phyloP scores from a whole-genome alignment of 345 rosid genomes.

The Salix dunnii region DNA sequence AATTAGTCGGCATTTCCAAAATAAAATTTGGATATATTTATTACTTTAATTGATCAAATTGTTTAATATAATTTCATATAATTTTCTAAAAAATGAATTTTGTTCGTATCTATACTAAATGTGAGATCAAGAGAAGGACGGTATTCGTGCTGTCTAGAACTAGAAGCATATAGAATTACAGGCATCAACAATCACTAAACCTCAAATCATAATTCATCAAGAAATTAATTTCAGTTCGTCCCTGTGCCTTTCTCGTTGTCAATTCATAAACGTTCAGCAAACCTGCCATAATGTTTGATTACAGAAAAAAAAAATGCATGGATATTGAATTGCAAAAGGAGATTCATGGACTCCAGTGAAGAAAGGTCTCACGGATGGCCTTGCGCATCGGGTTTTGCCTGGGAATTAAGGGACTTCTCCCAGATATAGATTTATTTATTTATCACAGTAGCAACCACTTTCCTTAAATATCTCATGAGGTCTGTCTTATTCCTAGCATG shows the following conservation, averaged over 20 bases:
- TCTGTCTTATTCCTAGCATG: background rate
- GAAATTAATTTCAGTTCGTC: background rate
- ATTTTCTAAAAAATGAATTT: too few species aligned
- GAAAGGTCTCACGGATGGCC: conserved; percentile 3
- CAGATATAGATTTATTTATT: background rate
- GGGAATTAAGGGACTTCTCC: conserved; percentile 11
- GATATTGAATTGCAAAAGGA: conserved; percentile 6
- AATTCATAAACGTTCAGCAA: background rate
- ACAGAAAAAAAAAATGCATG: background rate
- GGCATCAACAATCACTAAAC: too few species aligned
- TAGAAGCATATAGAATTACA: too few species aligned
- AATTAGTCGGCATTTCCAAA: too few species aligned
- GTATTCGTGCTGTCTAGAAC: too few species aligned
- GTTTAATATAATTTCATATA: too few species aligned
- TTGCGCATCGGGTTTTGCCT: conserved; percentile 14
- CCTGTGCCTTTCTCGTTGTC: background rate
- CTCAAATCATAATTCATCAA: background rate
- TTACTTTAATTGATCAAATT: too few species aligned
- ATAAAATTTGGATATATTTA: too few species aligned
- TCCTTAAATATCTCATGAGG: conserved; percentile 9
- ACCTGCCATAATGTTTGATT: background rate
- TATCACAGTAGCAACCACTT: background rate
- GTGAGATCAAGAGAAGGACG: too few species aligned
- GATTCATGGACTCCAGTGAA: conserved; percentile 11
- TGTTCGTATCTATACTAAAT: too few species aligned